phyloP scores from a whole-genome alignment of 805 yeast species.

The Millerozyma acaciae region DNA sequence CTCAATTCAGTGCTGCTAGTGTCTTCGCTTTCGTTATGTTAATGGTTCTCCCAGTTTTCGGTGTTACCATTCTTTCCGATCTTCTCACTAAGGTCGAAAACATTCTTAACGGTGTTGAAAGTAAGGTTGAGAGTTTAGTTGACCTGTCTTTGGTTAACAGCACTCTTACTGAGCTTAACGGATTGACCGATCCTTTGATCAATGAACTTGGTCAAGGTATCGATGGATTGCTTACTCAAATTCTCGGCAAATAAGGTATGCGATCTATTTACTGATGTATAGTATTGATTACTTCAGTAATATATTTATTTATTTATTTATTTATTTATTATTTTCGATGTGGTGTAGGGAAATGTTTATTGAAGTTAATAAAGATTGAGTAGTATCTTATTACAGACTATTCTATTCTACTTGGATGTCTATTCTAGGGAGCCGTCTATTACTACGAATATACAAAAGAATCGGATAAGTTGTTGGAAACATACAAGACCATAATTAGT shows the following conservation, averaged over 20 bases:
- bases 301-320: no score
- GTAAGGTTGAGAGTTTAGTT: slow-evolving; percentile 4
- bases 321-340: no score
- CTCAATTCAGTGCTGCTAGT: slow-evolving; percentile 2
- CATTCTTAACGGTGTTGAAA: slow-evolving; percentile 4
- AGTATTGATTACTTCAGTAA: no score
- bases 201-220: slow-evolving; percentile 7
- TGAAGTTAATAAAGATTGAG: no score
- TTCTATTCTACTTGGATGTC: no score
- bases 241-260: slow-evolving; percentile 3
- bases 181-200: slow-evolving; percentile 5
- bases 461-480: no score
- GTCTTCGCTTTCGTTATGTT: slow-evolving; percentile 4
- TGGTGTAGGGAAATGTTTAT: no score
- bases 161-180: slow-evolving; percentile 3
- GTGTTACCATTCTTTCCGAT: slow-evolving; percentile 2
- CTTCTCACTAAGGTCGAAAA: slow-evolving; percentile 5
- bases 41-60: slow-evolving; percentile 6
- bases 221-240: slow-evolving; percentile 3
- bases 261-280: neutral
- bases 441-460: no score
- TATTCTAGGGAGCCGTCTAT: no score
- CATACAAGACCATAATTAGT: no score
- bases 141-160: slow-evolving; percentile 6
- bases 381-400: no score